These are phyloP conservation scores for Chlorella sp. DNA, from an alignment of 139 green algal genomes.

Conservation along the genomic window DNA sequence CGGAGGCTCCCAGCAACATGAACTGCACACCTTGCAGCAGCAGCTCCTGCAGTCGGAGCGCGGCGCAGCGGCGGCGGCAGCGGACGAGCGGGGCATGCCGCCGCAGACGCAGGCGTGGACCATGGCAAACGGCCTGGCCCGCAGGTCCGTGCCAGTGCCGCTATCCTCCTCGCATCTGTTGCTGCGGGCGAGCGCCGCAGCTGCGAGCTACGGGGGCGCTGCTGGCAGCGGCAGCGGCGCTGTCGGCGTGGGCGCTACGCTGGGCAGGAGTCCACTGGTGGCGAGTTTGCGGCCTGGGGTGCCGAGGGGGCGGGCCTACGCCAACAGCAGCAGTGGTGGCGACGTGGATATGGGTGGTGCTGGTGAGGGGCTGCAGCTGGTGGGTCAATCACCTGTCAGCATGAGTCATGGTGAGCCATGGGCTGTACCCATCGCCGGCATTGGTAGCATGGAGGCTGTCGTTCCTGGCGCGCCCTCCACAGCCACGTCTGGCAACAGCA, in stretches of 20 bases:
- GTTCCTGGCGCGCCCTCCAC: no score
- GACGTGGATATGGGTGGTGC: no score
- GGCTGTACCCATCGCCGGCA: no score
- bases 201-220: neutral
- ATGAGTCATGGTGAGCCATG: no score
- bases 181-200: neutral
- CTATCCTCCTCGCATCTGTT: neutral
- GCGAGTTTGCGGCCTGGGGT: no score
- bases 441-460: no score
- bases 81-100: neutral
- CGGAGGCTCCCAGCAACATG: neutral
- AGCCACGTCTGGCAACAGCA: neutral
- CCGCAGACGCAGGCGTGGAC: neutral
- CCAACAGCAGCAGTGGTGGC: slow-evolving; percentile 6
- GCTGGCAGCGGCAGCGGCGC: neutral
- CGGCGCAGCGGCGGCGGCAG: neutral
- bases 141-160: neutral
- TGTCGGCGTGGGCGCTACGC: no score
- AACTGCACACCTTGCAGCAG: neutral
- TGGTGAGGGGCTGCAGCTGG: no score
- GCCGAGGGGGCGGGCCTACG: neutral
- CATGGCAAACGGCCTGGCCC: neutral
- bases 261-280: no score
- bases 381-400: no score
- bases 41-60: neutral